These are phyloP conservation scores for Xylariaceae sp. DNA, from an alignment of 2,329 filamentous ascomycete species.

Conservation along the genomic window DNA sequence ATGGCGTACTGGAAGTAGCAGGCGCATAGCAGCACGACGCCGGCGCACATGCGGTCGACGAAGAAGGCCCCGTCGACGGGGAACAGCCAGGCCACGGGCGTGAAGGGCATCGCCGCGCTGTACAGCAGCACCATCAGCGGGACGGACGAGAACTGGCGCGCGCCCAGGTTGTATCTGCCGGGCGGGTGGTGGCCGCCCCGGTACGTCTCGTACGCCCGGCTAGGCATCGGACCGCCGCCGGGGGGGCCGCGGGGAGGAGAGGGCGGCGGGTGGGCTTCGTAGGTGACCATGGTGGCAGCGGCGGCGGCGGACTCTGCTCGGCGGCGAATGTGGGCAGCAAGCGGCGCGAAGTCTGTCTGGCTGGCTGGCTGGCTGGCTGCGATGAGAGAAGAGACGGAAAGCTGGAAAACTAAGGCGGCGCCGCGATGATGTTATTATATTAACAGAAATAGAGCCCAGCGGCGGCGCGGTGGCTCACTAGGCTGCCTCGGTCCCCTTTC, in stretches of 20 bases:
- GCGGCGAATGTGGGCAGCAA: too few relatives aligned
- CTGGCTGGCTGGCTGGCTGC: too few relatives aligned
- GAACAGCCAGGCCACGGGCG: conserved; percentile 10
- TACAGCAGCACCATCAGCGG: conserved; percentile 13
- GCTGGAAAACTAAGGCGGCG: too few relatives aligned
- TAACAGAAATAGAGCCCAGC: too few relatives aligned
- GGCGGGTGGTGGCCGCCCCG: conserved; percentile 5
- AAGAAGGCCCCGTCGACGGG: conserved; percentile 29
- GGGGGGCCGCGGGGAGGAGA: neutral
- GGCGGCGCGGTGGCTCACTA: too few relatives aligned
- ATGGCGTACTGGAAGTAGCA: conserved; percentile 22
- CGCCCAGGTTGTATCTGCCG: conserved; percentile 3
- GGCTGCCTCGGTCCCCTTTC: too few relatives aligned
- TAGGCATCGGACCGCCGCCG: conserved; percentile 2
- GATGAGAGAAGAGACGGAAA: too few relatives aligned
- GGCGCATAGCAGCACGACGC: conserved; percentile 27
- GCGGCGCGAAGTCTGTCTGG: too few relatives aligned
- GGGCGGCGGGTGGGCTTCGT: neutral
- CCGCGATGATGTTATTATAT: too few relatives aligned
- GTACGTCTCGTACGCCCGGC: conserved; percentile 2
- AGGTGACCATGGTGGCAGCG: neutral
- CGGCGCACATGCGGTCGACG: conserved; percentile 36
- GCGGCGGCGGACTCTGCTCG: too few relatives aligned
- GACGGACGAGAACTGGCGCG: conserved; percentile 9
- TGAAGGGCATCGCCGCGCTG: conserved; percentile 15